Evolutionary conservation across 768 basidiomycete species (phyloP), one percentile per base, ranked within the genome.

Genomic region (Tremella fuciformis): DNA sequence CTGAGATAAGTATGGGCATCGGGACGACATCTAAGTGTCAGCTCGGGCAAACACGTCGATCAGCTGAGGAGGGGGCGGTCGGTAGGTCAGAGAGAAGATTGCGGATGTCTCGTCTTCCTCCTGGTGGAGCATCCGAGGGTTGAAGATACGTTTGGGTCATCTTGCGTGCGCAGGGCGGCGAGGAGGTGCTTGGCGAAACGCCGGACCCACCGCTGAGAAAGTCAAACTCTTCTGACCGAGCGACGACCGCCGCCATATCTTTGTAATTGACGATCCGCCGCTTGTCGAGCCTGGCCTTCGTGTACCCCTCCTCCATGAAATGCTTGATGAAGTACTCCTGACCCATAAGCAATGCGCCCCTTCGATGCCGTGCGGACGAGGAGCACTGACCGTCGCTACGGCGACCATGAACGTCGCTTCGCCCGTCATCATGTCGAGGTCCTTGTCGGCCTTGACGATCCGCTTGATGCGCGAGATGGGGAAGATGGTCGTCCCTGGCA

Each of bases 391-490:
- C 39, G 91, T 86, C 4, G 90, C 90, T 24, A 90, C 78, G 19
- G 88, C 84, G 47, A 93, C 86, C 61, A 91, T 77, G 64, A 89
- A 85, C 0, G 84, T 82, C 21, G 89, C 89, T 53, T 93, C 91
- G 71, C 81, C 85, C 11, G 86, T 85, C 64, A 76, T 74, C 56
- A 74, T 70, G 34, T 73, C 67, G 53, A 79, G 51, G 7, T 80
- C 91, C 80, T 86, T 87, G 77, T 93, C 91, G 6, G 87, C 89
- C 69, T 89, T 91, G 63, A 91, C 81, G 49, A 92, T 89, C 78
- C 81, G 85, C 75, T 90, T 89, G 40, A 93, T 86, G 59, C 88
- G 82, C 1, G 87, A 80, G 53, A 88, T 81, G 0, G 91, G 91
- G 47, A 91, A 78, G 19, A 87, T 61, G 1, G 89, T 85, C 67